phyloP scores from a whole-genome alignment of 768 basidiomycete genomes.

The Podaxis mareebaensis region DNA sequence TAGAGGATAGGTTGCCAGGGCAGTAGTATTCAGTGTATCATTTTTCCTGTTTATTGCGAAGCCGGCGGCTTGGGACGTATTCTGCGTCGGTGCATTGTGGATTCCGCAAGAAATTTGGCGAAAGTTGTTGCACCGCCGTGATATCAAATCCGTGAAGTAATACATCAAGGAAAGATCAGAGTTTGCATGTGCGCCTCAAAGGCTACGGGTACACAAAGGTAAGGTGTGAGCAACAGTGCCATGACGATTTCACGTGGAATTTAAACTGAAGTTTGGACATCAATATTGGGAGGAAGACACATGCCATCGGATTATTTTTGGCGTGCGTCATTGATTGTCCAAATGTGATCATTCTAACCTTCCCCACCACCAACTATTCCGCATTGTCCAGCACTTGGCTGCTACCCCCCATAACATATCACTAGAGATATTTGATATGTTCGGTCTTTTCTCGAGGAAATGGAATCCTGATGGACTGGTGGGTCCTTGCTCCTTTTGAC shows the following conservation, averaged over 20 bases:
- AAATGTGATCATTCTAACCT: background rate
- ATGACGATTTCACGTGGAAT: background rate
- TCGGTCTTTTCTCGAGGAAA: slow-evolving; percentile 34
- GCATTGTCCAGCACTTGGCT: background rate
- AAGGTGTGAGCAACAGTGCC: background rate
- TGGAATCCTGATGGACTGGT: slow-evolving; percentile 55
- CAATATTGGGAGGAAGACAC: background rate
- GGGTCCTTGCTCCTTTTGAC: slow-evolving; percentile 11
- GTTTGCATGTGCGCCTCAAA: background rate
- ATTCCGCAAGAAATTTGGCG: slow-evolving; percentile 4
- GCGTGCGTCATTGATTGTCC: background rate
- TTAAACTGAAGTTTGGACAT: background rate
- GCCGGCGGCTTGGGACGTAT: background rate
- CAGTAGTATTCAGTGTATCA: background rate
- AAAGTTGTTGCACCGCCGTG: background rate
- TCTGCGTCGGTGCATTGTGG: background rate
- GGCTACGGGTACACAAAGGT: background rate
- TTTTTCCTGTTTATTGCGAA: background rate
- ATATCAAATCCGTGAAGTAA: background rate
- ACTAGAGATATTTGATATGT: slow-evolving; percentile 19
- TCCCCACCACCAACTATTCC: background rate
- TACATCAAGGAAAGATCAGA: background rate
- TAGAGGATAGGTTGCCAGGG: background rate
- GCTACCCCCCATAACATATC: background rate
- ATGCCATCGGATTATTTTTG: background rate